Conservation (phyloP, 2,329 filamentous ascomycete species). For the Apiospora sp. region DNA sequence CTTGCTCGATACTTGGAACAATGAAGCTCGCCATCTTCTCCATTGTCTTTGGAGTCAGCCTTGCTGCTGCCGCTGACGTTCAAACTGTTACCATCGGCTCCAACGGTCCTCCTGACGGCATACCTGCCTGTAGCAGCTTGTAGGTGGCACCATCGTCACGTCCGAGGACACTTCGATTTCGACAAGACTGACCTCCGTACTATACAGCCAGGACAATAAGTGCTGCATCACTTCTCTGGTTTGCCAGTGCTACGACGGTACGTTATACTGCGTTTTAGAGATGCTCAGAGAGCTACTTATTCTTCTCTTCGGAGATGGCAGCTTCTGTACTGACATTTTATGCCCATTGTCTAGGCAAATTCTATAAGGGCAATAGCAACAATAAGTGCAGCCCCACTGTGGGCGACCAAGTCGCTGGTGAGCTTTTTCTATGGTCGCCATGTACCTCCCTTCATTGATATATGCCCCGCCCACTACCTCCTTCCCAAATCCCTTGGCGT, state of each 20-base stretch:
- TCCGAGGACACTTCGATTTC: not conserved
- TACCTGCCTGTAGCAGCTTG: not conserved
- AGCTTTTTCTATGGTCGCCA: not conserved
- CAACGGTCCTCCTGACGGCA: not conserved
- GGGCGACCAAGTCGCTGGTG: not conserved
- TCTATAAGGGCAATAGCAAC: not conserved
- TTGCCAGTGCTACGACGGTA: slow-evolving; percentile 23
- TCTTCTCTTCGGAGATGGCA: not conserved
- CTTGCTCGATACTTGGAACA: no score
- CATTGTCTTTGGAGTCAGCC: not conserved
- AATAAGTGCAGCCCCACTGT: not conserved
- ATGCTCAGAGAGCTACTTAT: not conserved
- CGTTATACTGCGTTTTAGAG: not conserved
- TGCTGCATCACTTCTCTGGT: not conserved
- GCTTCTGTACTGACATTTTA: not conserved
- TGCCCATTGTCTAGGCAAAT: not conserved
- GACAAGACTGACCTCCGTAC: not conserved
- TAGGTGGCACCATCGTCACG: not conserved
- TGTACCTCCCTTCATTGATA: not conserved
- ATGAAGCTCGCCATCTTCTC: not conserved
- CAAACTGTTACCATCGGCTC: not conserved
- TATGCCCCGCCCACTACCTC: not conserved
- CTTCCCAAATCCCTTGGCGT: not conserved
- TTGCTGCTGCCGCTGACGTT: not conserved
- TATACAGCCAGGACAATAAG: slow-evolving; percentile 16